Percentiles rank a stretch among this genome's conserved stretches.
Conservation (phyloP, 345 rosid species). For the Eucalyptus cloeziana region DNA sequence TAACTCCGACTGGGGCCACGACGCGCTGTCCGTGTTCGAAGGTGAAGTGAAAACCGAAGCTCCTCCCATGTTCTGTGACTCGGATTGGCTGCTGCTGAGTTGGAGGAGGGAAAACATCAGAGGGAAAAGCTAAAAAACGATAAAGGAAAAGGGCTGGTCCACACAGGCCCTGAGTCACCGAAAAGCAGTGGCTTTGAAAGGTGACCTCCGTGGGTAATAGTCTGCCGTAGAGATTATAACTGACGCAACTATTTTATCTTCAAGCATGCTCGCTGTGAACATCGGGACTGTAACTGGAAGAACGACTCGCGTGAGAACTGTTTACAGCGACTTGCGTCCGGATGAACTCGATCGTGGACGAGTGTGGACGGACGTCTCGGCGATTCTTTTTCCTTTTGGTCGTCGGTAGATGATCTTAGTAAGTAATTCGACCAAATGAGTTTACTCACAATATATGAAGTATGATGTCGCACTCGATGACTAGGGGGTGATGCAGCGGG, state of each 20-base stretch:
- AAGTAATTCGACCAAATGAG: not conserved
- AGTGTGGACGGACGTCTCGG: not conserved
- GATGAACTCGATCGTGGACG: not conserved
- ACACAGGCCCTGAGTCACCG: not conserved
- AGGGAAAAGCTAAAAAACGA: not conserved
- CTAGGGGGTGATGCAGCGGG: not conserved
- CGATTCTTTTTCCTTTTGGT: not conserved
- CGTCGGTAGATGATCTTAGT: not conserved
- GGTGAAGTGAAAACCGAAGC: not conserved
- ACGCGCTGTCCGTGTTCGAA: not conserved
- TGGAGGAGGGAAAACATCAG: not conserved
- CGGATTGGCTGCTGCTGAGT: not conserved
- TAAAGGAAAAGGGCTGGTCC: not conserved
- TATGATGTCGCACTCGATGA: not conserved
- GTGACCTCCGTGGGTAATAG: not conserved
- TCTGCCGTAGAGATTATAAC: not conserved
- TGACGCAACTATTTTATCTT: not conserved
- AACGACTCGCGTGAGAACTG: not conserved
- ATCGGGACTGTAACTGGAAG: not conserved
- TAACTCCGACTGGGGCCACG: not conserved
- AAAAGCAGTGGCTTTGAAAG: not conserved
- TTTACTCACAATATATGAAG: not conserved
- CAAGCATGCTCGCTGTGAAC: not conserved
- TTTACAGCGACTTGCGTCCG: not conserved
- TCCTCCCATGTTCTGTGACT: not conserved